Evolutionary conservation across 768 basidiomycete species (phyloP).

Genomic region (Punctularia strigosozonata): DNA sequence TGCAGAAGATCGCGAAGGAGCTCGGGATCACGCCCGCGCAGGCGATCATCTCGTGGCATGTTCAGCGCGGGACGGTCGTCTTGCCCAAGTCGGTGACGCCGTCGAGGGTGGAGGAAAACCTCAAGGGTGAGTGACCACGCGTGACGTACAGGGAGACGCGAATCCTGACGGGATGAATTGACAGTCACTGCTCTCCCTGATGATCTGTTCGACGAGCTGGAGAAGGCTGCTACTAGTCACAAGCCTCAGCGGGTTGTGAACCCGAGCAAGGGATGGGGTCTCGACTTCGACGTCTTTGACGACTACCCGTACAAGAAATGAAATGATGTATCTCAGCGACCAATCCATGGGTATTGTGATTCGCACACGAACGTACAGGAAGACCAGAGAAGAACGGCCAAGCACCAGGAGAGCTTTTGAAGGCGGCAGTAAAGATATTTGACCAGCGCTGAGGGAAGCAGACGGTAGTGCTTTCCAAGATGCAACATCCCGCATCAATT

Average conservation of each 20-base stretch:
- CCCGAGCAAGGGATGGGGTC: slow-evolving; percentile 48
- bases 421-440: too few relatives aligned
- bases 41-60: slow-evolving; percentile 64
- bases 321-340: too few relatives aligned
- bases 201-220: slow-evolving; percentile 31
- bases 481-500: too few relatives aligned
- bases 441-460: too few relatives aligned
- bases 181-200: slow-evolving; percentile 22
- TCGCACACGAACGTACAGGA: too few relatives aligned
- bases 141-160: too few relatives aligned
- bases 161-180: too few relatives aligned
- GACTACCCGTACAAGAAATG: slow-evolving; percentile 21
- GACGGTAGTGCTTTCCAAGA: too few relatives aligned
- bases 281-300: slow-evolving; percentile 53
- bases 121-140: slow-evolving; percentile 33
- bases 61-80: slow-evolving; percentile 67
- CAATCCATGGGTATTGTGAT: too few relatives aligned
- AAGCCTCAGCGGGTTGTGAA: slow-evolving; percentile 42
- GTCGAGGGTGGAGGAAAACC: slow-evolving; percentile 57
- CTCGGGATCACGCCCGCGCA: slow-evolving; percentile 67
- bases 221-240: slow-evolving; percentile 41
- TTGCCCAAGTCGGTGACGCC: slow-evolving; percentile 72
- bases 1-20: slow-evolving; percentile 45
- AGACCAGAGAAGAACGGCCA: too few relatives aligned
- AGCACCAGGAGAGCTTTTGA: too few relatives aligned